Percentiles rank a stretch among this genome's conserved stretches.
phyloP scores from a whole-genome alignment of 1,139 yeast species.

The Suhomyces wounanorum region DNA sequence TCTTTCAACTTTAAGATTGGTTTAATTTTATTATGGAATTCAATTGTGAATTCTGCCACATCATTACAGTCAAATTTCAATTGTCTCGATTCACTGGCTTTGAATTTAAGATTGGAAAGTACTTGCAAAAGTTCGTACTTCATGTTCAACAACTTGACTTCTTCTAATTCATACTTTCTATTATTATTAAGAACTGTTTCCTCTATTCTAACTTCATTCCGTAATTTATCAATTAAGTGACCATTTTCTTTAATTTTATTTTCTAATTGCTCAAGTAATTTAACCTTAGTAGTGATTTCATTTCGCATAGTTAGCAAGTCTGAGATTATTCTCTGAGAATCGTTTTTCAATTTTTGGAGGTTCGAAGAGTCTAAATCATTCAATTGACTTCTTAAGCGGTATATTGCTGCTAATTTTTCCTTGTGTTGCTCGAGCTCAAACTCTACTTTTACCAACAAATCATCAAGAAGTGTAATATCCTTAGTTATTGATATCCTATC shows the following conservation, averaged over 20 bases:
- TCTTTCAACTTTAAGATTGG: background rate
- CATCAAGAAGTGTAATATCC: conserved; percentile 26
- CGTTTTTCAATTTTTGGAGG: conserved; percentile 15
- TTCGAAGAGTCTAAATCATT: conserved; percentile 16
- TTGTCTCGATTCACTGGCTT: conserved; percentile 13
- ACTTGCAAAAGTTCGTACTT: conserved; percentile 29
- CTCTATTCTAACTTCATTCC: conserved; percentile 17
- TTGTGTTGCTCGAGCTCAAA: conserved; percentile 20
- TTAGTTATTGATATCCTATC: conserved; percentile 27
- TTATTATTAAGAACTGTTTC: conserved; percentile 23
- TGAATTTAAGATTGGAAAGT: conserved; percentile 23
- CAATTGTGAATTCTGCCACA: background rate
- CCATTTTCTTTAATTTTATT: conserved; percentile 13
- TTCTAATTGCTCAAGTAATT: conserved; percentile 18
- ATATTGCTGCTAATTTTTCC: conserved; percentile 25
- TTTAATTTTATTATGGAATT: background rate
- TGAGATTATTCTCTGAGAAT: conserved; percentile 19
- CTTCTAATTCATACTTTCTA: conserved; percentile 28
- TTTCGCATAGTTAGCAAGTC: conserved; percentile 17
- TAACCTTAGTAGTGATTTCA: conserved; percentile 15
- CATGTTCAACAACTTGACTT: conserved; percentile 25
- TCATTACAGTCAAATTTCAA: conserved; percentile 21
- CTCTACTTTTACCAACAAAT: conserved; percentile 17
- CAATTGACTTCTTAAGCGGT: conserved; percentile 23
- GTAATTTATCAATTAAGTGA: conserved; percentile 14